Conservation (phyloP, 2,329 filamentous ascomycete species). For the Apiospora saccharicola region DNA sequence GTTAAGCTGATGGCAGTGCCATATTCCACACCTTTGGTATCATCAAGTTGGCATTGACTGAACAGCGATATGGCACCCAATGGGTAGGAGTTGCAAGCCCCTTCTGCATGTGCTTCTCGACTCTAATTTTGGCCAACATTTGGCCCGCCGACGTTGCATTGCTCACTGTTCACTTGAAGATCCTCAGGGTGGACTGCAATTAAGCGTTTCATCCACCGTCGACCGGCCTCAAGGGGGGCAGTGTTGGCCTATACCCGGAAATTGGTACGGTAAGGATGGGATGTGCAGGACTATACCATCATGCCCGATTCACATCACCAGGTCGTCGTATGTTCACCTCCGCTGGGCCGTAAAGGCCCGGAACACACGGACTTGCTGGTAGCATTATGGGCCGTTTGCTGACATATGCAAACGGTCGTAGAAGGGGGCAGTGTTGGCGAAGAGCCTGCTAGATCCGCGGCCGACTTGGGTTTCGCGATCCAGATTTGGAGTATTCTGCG, state of each 20-base stretch:
- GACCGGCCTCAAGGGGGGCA: constrained; percentile 6
- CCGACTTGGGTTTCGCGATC: constrained; percentile 13
- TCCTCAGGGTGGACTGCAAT: neutral
- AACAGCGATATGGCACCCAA: neutral
- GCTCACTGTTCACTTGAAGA: constrained; percentile 6
- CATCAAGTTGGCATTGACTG: neutral
- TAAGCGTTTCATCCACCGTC: neutral
- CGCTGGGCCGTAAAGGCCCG: neutral
- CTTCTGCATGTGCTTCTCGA: neutral
- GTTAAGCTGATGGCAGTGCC: neutral
- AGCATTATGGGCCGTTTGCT: constrained; percentile 10
- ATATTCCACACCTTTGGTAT: neutral
- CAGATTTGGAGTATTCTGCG: neutral
- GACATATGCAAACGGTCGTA: neutral
- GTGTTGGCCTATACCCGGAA: constrained; percentile 1
- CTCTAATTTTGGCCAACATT: neutral
- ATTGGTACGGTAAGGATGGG: neutral
- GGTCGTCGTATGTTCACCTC: neutral
- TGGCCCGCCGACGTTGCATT: constrained; percentile 2
- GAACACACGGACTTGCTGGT: neutral
- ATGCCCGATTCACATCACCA: neutral
- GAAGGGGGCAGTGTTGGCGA: constrained; percentile 7
- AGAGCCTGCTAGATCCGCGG: neutral
- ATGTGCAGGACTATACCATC: neutral
- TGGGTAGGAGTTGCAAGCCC: neutral